Evolutionary conservation across 1,284 basidiomycete genomes (phyloP).

Genomic region (Moesziomyces parantarcticus): DNA sequence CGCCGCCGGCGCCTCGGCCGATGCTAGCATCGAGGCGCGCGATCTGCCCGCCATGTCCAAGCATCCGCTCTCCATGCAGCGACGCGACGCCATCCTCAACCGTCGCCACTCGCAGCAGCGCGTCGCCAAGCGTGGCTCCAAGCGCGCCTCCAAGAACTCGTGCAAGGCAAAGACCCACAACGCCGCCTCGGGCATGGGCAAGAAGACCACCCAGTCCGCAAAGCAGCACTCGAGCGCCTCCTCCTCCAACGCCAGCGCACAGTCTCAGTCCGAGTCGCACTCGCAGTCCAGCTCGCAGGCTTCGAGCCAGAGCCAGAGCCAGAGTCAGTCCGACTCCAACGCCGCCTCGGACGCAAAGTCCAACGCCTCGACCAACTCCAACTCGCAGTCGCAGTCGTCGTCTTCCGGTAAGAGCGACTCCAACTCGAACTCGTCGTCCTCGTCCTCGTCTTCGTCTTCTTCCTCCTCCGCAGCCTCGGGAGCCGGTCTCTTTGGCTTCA

Average conservation of each 20-base stretch:
- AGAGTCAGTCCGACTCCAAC: conserved; percentile 10
- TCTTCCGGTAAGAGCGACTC: conserved; percentile 20
- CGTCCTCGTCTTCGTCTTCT: conserved; percentile 7
- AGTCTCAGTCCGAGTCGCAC: conserved; percentile 16
- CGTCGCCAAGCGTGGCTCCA: conserved; percentile 26
- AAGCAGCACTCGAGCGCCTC: conserved; percentile 23
- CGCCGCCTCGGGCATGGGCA: conserved; percentile 19
- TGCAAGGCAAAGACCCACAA: conserved; percentile 38
- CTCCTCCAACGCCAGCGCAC: neutral
- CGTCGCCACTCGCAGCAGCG: conserved; percentile 5
- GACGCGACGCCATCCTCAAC: conserved; percentile 40
- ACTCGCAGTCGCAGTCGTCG: conserved; percentile 8
- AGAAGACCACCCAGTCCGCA: conserved; percentile 6
- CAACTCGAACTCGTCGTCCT: conserved; percentile 6
- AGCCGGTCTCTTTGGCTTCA: conserved; percentile 41
- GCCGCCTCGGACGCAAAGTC: conserved; percentile 3
- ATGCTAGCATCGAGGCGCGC: conserved; percentile 20
- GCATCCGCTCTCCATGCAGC: conserved; percentile 47
- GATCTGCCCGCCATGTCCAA: conserved; percentile 42
- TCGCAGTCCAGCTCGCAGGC: conserved; percentile 9
- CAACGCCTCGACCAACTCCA: neutral
- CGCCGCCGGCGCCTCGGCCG: conserved; percentile 32
- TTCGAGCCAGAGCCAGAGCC: conserved; percentile 2
- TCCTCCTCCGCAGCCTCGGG: conserved; percentile 23
- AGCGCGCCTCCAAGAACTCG: conserved; percentile 19